Evolutionary conservation across 306 rosid genomes (phyloP).

Genomic region (Delonix regia): DNA sequence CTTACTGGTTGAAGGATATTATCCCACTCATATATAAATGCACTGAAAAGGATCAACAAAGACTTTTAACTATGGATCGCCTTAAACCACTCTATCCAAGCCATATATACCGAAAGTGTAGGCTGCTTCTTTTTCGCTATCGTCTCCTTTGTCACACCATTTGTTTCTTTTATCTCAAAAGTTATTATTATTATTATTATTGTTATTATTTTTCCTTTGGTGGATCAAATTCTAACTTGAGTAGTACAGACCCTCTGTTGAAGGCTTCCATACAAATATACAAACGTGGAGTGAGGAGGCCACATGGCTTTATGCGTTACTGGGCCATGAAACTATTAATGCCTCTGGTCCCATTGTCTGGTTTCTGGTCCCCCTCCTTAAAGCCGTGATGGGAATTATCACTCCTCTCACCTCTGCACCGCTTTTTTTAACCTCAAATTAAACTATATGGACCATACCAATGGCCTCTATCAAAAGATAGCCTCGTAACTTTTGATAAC

Average conservation of each 20-base stretch:
- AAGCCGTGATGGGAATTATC: background rate
- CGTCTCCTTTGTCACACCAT: background rate
- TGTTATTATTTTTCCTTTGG: background rate
- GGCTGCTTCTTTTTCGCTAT: background rate
- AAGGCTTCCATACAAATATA: background rate
- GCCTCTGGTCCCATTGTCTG: conserved; percentile 10
- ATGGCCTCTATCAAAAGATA: background rate
- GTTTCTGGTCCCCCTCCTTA: background rate
- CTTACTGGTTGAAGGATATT: background rate
- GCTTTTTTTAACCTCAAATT: background rate
- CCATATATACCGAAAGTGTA: background rate
- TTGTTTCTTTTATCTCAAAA: background rate
- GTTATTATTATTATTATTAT: too few relatives aligned
- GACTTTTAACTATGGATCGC: background rate
- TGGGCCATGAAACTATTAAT: background rate
- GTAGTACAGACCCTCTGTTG: background rate
- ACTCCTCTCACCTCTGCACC: background rate
- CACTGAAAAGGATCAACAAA: background rate
- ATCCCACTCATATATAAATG: background rate
- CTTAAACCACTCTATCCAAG: background rate
- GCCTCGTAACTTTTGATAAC: background rate
- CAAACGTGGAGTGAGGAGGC: background rate
- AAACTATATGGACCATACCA: background rate
- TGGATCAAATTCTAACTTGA: background rate
- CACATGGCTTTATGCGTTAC: background rate